Percentiles rank a stretch among this genome's conserved stretches.
Evolutionary conservation across 2,329 filamentous ascomycete genomes (phyloP).

Genomic region (Nectriaceae sp.): DNA sequence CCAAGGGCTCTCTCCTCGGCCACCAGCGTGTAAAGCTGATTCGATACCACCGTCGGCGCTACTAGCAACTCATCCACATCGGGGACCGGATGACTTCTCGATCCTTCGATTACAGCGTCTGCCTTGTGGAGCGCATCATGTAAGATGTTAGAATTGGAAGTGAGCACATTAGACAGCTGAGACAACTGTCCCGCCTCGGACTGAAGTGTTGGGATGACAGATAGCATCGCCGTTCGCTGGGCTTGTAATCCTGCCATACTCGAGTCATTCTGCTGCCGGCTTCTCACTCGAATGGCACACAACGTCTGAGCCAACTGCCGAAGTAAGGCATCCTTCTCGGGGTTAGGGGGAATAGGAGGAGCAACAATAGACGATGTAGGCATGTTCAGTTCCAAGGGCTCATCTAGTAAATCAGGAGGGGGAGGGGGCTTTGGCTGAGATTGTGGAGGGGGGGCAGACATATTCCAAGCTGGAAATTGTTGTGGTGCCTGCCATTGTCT

Average conservation of each 20-base stretch:
- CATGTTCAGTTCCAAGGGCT: constrained; percentile 54
- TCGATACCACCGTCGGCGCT: constrained; percentile 89
- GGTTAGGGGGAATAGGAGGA: constrained; percentile 91
- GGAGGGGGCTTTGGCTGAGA: constrained; percentile 33
- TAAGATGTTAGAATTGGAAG: constrained; percentile 77
- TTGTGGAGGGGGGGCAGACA: constrained; percentile 22
- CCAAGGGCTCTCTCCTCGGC: constrained; percentile 86
- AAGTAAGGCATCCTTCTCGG: constrained; percentile 88
- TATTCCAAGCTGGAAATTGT: constrained; percentile 28
- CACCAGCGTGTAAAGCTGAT: constrained; percentile 86
- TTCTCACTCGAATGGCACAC: constrained; percentile 66
- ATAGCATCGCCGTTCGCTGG: constrained; percentile 76
- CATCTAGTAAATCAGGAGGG: constrained; percentile 57
- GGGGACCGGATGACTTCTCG: constrained; percentile 68
- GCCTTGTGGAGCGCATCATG: constrained; percentile 77
- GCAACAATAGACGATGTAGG: constrained; percentile 59
- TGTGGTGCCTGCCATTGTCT: constrained; percentile 27
- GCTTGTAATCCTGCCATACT: constrained; percentile 75
- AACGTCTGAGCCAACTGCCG: constrained; percentile 73
- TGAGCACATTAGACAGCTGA: constrained; percentile 69
- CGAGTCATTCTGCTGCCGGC: constrained; percentile 70
- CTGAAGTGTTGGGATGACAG: constrained; percentile 69
- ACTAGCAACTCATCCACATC: constrained; percentile 89
- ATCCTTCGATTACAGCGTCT: constrained; percentile 73
- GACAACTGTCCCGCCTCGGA: constrained; percentile 72